Conservation (phyloP, 2,329 filamentous ascomycete species). For the Bipolaris bicolor region DNA sequence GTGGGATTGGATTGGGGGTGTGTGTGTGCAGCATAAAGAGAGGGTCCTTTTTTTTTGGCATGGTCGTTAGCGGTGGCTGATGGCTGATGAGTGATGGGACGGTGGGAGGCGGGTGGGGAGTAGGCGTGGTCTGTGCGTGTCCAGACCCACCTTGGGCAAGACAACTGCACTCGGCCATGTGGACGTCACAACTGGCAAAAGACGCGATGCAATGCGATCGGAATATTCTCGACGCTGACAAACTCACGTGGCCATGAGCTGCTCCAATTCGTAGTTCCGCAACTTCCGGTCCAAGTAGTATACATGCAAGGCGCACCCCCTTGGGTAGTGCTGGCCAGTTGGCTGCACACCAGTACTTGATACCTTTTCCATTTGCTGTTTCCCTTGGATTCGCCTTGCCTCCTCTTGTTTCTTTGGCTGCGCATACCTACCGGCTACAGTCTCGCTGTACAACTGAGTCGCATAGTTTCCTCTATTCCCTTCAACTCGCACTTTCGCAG, state of each 20-base stretch:
- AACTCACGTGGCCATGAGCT: constrained; percentile 31
- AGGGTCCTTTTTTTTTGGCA: background rate
- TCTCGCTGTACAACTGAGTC: background rate
- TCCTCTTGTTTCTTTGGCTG: constrained; percentile 7
- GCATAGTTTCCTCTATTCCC: background rate
- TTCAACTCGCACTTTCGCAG: background rate
- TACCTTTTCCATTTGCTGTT: constrained; percentile 15
- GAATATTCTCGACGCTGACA: constrained; percentile 35
- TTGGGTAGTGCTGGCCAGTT: constrained; percentile 1
- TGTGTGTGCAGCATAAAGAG: background rate
- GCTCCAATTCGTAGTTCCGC: constrained; percentile 26
- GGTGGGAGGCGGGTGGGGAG: background rate
- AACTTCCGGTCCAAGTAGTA: constrained; percentile 32
- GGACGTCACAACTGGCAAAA: constrained; percentile 22
- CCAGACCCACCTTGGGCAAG: constrained; percentile 16
- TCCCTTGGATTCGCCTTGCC: constrained; percentile 8
- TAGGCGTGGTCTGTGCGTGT: constrained; percentile 7
- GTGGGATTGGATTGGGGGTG: background rate
- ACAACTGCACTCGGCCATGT: constrained; percentile 8
- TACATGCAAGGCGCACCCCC: constrained; percentile 15
- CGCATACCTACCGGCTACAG: constrained; percentile 6
- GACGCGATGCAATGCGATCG: constrained; percentile 33
- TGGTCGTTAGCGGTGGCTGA: constrained; percentile 18
- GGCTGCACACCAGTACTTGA: constrained; percentile 8
- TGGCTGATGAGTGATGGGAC: background rate